Evolutionary conservation across 768 basidiomycete species (phyloP), one percentile per base, ranked within the genome.

Genomic region (Sutorius australiensis): DNA sequence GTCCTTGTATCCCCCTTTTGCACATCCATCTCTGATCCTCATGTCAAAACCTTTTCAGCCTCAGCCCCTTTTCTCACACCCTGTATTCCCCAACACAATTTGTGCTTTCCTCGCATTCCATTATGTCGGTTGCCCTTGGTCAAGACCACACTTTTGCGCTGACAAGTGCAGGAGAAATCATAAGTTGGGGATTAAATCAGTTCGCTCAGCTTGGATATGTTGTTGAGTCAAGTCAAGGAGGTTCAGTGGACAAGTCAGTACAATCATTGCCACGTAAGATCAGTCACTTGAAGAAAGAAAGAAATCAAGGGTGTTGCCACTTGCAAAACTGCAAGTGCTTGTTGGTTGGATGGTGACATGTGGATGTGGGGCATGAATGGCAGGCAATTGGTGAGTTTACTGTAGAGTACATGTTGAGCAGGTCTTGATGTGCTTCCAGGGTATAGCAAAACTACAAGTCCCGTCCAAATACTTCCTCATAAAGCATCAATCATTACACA

Each of bases 121-220:
- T 94, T 28, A 71, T 76, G 6, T 74, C 82, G 13, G 80, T 98
- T 21, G 92, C 93, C 0, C 75, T 94, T 6, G 95, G 92, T 11
- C 95, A 95, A 67, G 97, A 98, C 61, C 97, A 98, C 65, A 95
- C 95, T 0, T 80, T 98, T 28, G 89, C 83, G 1, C 73, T 98
- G 28, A 95, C 93, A 0, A 80, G 75, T 24, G 66, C 77, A 0
- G 94, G 95, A 5, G 91, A 94, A 62, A 82, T 98, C 3, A 80
- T 86, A 36, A 92, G 86, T 24, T 98, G 94, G 91, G 97, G 92
- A 12, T 70, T 92, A 24, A 95, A 95, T 59, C 80, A 92, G 13
- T 95, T 94, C 66, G 75, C 82, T 5, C 95, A 98, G 64, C 79
- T 97, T 5, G 95, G 95, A 11, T 97, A 97, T 60, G 72, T 81